phyloP scores from a whole-genome alignment of 1,284 basidiomycete genomes.

The Cutaneotrichosporon sp. region DNA sequence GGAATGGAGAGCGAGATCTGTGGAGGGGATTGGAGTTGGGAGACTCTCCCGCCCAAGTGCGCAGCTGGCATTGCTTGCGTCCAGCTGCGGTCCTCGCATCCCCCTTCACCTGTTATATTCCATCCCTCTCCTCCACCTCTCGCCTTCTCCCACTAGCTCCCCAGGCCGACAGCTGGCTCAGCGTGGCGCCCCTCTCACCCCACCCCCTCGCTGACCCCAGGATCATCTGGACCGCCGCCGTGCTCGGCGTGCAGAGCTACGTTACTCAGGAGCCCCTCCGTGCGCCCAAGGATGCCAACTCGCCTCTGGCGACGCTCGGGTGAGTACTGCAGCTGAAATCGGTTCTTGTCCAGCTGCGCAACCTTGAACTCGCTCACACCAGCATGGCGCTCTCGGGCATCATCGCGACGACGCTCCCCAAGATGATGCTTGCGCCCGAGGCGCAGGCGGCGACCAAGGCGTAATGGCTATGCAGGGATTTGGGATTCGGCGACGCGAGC shows the following conservation, averaged over 20 bases:
- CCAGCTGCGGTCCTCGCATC: too few relatives aligned
- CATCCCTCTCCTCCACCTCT: too few relatives aligned
- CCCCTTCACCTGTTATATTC: too few relatives aligned
- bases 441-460: constrained; percentile 1
- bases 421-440: constrained; percentile 40
- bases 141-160: too few relatives aligned
- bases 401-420: constrained; percentile 39
- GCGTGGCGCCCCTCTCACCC: neutral
- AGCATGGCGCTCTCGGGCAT: constrained; percentile 48
- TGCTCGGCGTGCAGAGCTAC: constrained; percentile 36
- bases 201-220: constrained; percentile 25
- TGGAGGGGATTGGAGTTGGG: too few relatives aligned
- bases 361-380: constrained; percentile 5
- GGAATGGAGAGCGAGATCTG: too few relatives aligned
- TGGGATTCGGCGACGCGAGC: constrained; percentile 1
- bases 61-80: too few relatives aligned
- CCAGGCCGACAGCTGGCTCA: too few relatives aligned
- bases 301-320: constrained; percentile 44
- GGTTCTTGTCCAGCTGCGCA: neutral
- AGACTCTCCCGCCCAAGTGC: too few relatives aligned
- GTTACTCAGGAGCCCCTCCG: constrained; percentile 45
- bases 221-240: constrained; percentile 44
- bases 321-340: constrained; percentile 22
- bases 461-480: constrained; percentile 1
- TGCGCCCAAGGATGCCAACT: constrained; percentile 36